Base-by-base conservation (phyloP, 768 basidiomycete genomes). In the Leucocoprinus birnbaumii region DNA sequence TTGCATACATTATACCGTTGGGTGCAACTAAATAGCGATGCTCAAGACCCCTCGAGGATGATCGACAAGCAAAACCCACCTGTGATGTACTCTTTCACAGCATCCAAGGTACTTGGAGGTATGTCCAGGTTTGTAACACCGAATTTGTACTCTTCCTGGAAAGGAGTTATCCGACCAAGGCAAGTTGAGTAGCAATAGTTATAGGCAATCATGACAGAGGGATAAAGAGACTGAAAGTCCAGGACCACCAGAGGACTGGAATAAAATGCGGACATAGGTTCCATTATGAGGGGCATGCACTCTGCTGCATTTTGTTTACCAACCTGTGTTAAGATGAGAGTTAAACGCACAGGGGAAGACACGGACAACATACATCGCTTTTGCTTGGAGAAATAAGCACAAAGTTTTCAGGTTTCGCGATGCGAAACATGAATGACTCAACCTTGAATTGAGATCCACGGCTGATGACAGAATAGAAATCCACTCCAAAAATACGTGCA, bases 401-500 rank as follows among this genome's bases (percentile, higher is more conserved):
- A 60, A 94, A 94, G 60, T 80, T 90, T 67, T 98, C 97, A 0
- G 97, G 94, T 68, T 98, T 98, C 16, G 91, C 91, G 46, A 98
- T 94, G 18, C 95, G 86, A 68, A 97, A 95, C 88, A 99, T 88
- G 73, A 99, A 96, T 0, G 94, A 94, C 72, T 99, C 97, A 24
- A 98, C 97, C 71, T 98, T 99, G 77, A 94, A 98, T 64, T 99
- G 97, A 0, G 94, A 97, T 0, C 97, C 97, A 27, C 97, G 84
- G 57, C 84, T 94, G 59, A 97, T 82, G 27, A 98, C 95, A 3
- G 94, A 97, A 65, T 87, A 91, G 67, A 98, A 98, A 70, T 99
- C 97, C 42, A 99, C 87, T 0, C 97, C 96, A 60, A 97, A 98
- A 5, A 98, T 92, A 9, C 97, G 85, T 38, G 97, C 95, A 63